Conservation (phyloP, 345 rosid genomes). For the Boechera retrofracta region DNA sequence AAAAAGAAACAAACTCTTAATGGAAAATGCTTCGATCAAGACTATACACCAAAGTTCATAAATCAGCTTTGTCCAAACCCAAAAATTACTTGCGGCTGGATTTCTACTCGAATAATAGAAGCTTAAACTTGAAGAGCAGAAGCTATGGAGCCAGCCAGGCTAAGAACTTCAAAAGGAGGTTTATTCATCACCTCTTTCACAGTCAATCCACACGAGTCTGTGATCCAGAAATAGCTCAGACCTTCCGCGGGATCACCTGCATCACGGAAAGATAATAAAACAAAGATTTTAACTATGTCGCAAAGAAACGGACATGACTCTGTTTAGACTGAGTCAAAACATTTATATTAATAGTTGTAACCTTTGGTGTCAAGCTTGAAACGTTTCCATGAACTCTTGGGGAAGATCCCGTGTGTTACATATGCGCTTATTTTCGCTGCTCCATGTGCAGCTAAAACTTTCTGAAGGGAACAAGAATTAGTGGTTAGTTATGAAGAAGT, state of each 20-base stretch:
- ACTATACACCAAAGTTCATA: slow-evolving; percentile 34
- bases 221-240: slow-evolving; percentile 89
- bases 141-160: slow-evolving; percentile 87
- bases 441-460: slow-evolving; percentile 89
- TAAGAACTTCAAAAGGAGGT: slow-evolving; percentile 88
- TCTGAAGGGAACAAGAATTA: slow-evolving; percentile 51
- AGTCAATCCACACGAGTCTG: slow-evolving; percentile 86
- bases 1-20: neutral
- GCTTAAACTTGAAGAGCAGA: slow-evolving; percentile 76
- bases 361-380: slow-evolving; percentile 86
- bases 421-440: slow-evolving; percentile 91
- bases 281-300: neutral
- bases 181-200: slow-evolving; percentile 72
- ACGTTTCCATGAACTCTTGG: slow-evolving; percentile 86
- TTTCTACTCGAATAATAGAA: neutral
- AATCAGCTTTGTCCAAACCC: slow-evolving; percentile 17
- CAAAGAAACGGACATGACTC: neutral
- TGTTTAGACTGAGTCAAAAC: neutral
- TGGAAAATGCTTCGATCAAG: slow-evolving; percentile 4
- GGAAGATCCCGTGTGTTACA: slow-evolving; percentile 96
- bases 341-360: slow-evolving; percentile 39
- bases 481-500: neutral
- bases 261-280: neutral
- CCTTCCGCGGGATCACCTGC: slow-evolving; percentile 77
- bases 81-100: slow-evolving; percentile 18